Base-by-base conservation (phyloP, 2,329 filamentous ascomycete genomes). In the Fusarium siculi region DNA sequence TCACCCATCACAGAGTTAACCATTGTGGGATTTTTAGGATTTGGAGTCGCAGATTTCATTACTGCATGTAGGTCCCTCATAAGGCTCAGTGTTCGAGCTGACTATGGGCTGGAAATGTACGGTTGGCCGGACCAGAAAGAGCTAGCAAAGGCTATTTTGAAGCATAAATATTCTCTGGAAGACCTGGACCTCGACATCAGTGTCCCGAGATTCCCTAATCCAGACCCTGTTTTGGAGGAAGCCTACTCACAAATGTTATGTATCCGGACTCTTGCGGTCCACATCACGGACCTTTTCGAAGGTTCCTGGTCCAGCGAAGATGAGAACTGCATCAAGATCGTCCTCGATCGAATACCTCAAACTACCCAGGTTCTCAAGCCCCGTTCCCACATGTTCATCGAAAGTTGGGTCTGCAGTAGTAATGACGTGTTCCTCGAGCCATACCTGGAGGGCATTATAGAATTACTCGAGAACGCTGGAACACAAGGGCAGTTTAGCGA, bases 271-370 rank as follows among this genome's bases (percentile, higher is more conserved):
- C 47, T 54, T 28, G 16, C 28, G 7, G n/a, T 30, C 0, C 18
- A 4, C 23, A 43, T 54, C 2, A 1, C 7, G 3, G 28, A 54
- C 21, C 19, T 60, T 4, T 55, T 43, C 7, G 23, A 36, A 4
- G 2, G 4, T 28, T 8, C 2, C 14, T 2, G 6, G 16, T 23
- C 30, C 18, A 1, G 2, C 4, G 18, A 1, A 19, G 2, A 1
- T 21, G 23, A 10, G 2, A 4, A 19, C 3, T 5, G 1, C 23
- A 21, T 14, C 5, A 23, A 21, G 6, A 7, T 44, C 21, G 21
- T 30, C 4, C 49, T 56, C 5, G 9, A 30, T 30, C 23, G 39
- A 1, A 43, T 56, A 37, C 58, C 58, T 16, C 0, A n/a, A 10
- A 9, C 2, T 6, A 12, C 36, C 6, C 14, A 55, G 7, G 3